Conservation (phyloP, 805 yeast species). For the Ascoidea rubescens region DNA sequence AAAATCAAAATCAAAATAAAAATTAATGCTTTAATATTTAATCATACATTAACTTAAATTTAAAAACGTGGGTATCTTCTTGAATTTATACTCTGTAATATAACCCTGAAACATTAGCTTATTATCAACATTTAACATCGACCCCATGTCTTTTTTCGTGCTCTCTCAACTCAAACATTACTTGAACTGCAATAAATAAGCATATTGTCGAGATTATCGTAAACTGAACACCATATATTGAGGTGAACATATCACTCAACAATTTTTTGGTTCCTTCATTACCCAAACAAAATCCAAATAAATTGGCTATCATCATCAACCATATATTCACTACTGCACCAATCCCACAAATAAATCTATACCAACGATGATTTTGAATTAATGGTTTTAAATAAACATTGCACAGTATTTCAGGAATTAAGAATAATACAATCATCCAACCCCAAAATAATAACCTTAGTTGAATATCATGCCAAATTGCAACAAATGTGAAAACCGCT, state of each 20-base stretch:
- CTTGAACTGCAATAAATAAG: conserved; percentile 75
- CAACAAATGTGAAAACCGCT: conserved; percentile 88
- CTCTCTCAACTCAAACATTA: conserved; percentile 89
- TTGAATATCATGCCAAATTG: conserved; percentile 97
- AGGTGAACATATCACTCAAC: conserved; percentile 56
- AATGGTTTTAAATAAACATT: conserved; percentile 24
- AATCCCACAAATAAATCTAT: conserved; percentile 64
- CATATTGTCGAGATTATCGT: conserved; percentile 45
- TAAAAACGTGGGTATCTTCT: not conserved
- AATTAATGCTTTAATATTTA: too few species aligned
- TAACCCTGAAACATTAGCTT: not conserved
- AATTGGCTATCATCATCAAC: conserved; percentile 96
- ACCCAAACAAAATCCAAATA: conserved; percentile 91
- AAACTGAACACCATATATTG: conserved; percentile 53
- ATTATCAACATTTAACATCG: conserved; percentile 53
- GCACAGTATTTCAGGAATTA: conserved; percentile 72
- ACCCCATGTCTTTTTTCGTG: conserved; percentile 75
- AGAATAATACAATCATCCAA: conserved; percentile 78
- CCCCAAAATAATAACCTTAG: conserved; percentile 86
- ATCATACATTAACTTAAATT: too few species aligned
- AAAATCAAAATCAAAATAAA: too few species aligned
- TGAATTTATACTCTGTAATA: not conserved
- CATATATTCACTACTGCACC: conserved; percentile 88
- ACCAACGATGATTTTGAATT: conserved; percentile 45
- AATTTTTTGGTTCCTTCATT: conserved; percentile 65